phyloP scores from a whole-genome alignment of 768 basidiomycete genomes.

The Gyrodon lividus region DNA sequence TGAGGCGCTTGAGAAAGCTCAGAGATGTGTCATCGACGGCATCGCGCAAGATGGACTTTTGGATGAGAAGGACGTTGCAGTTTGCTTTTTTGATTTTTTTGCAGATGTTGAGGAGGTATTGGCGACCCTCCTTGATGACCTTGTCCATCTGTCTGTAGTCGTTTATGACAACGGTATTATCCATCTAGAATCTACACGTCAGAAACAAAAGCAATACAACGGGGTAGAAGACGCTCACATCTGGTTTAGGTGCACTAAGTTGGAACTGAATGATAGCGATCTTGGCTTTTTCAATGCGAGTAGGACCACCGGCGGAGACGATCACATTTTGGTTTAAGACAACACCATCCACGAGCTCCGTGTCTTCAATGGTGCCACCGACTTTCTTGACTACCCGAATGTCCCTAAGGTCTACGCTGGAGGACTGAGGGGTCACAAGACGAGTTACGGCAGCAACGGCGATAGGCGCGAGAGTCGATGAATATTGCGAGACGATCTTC shows the following conservation, averaged over 20 bases:
- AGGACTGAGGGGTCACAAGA: constrained; percentile 82
- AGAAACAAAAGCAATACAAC: not conserved
- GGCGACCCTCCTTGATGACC: constrained; percentile 97
- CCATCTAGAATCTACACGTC: constrained; percentile 66
- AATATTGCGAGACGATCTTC: constrained; percentile 99
- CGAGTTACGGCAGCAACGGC: constrained; percentile 96
- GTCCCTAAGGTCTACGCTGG: constrained; percentile 95
- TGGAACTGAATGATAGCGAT: constrained; percentile 99
- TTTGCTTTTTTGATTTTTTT: constrained; percentile 99
- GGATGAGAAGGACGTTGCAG: constrained; percentile 97
- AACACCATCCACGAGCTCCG: constrained; percentile 93
- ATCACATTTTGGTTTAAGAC: constrained; percentile 97
- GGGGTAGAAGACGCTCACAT: constrained; percentile 52
- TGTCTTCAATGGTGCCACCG: constrained; percentile 98
- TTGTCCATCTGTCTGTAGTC: constrained; percentile 99
- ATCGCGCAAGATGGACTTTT: constrained; percentile 98
- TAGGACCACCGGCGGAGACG: constrained; percentile 86
- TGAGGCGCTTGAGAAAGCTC: constrained; percentile 94
- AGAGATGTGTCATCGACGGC: constrained; percentile 98
- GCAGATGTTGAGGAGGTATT: constrained; percentile 96
- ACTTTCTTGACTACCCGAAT: constrained; percentile 97
- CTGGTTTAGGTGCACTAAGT: constrained; percentile 94
- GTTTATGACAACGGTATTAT: constrained; percentile 98
- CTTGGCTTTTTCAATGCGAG: constrained; percentile 96
- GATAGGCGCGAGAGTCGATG: constrained; percentile 96